phyloP scores from a whole-genome alignment of 2,329 filamentous ascomycete genomes.

The Mycosphaerelloides madeirae region DNA sequence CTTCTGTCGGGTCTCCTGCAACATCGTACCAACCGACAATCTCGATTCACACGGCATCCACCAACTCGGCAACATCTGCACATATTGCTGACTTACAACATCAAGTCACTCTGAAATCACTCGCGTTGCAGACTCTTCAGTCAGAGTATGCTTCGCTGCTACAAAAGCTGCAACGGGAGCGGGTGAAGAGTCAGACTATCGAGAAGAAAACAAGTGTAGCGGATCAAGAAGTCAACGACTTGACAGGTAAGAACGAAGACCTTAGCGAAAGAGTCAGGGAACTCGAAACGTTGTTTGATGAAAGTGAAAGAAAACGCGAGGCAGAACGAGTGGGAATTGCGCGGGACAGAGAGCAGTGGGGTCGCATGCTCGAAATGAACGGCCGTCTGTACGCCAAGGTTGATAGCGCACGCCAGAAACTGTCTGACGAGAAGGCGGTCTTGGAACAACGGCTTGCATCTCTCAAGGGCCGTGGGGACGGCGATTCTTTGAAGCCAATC shows the following conservation, averaged over 20 bases:
- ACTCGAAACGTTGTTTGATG: conserved; percentile 48
- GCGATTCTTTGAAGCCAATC: too few species aligned
- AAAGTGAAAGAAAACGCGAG: conserved; percentile 46
- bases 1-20: conserved; percentile 21
- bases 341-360: conserved; percentile 47
- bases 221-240: conserved; percentile 49
- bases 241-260: conserved; percentile 49
- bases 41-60: conserved; percentile 23
- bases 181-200: conserved; percentile 46
- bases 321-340: conserved; percentile 40
- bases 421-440: conserved; percentile 37
- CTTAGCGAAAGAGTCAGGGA: conserved; percentile 44
- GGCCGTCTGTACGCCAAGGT: conserved; percentile 42
- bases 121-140: conserved; percentile 50
- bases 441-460: conserved; percentile 21
- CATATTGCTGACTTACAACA: conserved; percentile 50
- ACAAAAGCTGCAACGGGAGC: conserved; percentile 48
- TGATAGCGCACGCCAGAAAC: conserved; percentile 40
- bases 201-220: conserved; percentile 49
- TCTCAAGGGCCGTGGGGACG: conserved; percentile 5
- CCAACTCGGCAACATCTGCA: conserved; percentile 26
- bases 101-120: conserved; percentile 50
- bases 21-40: conserved; percentile 21
- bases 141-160: conserved; percentile 52
- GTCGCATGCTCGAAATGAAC: conserved; percentile 49